A percentile compares a stretch with the other conserved stretches of the same genome.
Conservation (phyloP, 331 rosid genomes). For the Erythrophleum ivorense region DNA sequence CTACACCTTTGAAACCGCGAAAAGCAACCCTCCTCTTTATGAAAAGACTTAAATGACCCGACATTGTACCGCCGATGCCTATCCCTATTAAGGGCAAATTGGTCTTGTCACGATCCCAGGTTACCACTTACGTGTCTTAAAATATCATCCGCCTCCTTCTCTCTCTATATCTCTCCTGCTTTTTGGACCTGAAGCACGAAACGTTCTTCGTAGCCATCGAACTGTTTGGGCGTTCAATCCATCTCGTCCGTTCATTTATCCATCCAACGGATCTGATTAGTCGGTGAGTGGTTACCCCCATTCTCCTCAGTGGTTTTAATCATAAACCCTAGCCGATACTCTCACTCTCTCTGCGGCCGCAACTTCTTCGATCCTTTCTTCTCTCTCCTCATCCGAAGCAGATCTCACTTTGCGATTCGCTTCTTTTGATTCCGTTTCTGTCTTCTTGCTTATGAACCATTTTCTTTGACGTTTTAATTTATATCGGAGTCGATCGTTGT, state of each 20-base stretch:
- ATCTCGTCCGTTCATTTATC: constrained; percentile 48
- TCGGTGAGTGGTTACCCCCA: constrained; percentile 50
- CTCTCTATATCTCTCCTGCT: constrained; percentile 26
- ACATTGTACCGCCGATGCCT: too few relatives aligned
- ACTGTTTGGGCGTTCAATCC: neutral
- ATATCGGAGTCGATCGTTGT: neutral
- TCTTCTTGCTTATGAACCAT: neutral
- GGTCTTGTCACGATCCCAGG: constrained; percentile 16
- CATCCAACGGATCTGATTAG: constrained; percentile 56
- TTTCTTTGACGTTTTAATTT: neutral
- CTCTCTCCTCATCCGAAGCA: constrained; percentile 15
- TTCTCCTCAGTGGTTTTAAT: constrained; percentile 56
- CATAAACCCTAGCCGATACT: constrained; percentile 91
- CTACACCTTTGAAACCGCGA: neutral
- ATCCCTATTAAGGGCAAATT: neutral
- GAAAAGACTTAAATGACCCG: neutral
- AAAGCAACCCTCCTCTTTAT: too few relatives aligned
- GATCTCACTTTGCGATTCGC: constrained; percentile 44
- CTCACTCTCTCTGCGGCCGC: neutral
- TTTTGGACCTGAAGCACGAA: constrained; percentile 24
- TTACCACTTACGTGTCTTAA: constrained; percentile 20
- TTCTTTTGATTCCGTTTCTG: neutral
- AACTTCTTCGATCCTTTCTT: constrained; percentile 27
- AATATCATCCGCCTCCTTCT: constrained; percentile 40
- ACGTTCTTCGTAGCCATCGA: constrained; percentile 47